Percentiles rank a stretch among this genome's conserved stretches.
phyloP scores from a whole-genome alignment of 768 basidiomycete species.

The Pulveroboletus sp. region DNA sequence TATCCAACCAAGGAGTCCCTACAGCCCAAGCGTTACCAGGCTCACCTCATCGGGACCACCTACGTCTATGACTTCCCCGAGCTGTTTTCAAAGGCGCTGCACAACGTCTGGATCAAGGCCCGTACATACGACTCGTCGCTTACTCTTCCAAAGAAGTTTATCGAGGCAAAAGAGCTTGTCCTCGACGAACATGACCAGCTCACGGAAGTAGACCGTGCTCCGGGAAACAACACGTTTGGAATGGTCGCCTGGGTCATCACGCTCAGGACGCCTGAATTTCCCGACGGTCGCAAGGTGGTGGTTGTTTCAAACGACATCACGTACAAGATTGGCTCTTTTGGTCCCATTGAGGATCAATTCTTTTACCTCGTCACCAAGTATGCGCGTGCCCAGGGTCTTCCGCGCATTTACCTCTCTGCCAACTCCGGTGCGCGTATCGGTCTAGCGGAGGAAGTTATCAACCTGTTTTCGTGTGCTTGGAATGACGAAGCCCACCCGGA shows the following conservation, averaged over 20 bases:
- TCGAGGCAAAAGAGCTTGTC: constrained; percentile 88
- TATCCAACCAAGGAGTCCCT: constrained; percentile 98
- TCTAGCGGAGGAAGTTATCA: constrained; percentile 87
- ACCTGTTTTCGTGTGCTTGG: constrained; percentile 91
- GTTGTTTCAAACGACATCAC: constrained; percentile 99
- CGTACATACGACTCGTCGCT: constrained; percentile 63
- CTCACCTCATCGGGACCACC: constrained; percentile 96
- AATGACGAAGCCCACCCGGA: constrained; percentile 77
- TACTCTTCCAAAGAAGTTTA: constrained; percentile 69
- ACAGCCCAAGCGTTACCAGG: constrained; percentile 98
- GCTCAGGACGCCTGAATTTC: constrained; percentile 88
- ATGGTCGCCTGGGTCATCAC: constrained; percentile 99
- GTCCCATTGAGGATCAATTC: constrained; percentile 93
- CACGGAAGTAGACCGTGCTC: constrained; percentile 85
- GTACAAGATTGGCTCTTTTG: constrained; percentile 97
- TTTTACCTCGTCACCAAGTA: constrained; percentile 95
- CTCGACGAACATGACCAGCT: constrained; percentile 92
- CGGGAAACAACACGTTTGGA: constrained; percentile 92
- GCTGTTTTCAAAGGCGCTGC: constrained; percentile 94
- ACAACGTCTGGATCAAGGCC: constrained; percentile 85
- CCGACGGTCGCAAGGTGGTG: constrained; percentile 80
- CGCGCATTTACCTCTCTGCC: constrained; percentile 96
- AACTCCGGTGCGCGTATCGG: constrained; percentile 99
- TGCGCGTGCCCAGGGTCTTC: constrained; percentile 83
- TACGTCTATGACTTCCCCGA: constrained; percentile 99